Conservation (phyloP, 1,139 yeast genomes). For the Debaryomyces fabryi region DNA sequence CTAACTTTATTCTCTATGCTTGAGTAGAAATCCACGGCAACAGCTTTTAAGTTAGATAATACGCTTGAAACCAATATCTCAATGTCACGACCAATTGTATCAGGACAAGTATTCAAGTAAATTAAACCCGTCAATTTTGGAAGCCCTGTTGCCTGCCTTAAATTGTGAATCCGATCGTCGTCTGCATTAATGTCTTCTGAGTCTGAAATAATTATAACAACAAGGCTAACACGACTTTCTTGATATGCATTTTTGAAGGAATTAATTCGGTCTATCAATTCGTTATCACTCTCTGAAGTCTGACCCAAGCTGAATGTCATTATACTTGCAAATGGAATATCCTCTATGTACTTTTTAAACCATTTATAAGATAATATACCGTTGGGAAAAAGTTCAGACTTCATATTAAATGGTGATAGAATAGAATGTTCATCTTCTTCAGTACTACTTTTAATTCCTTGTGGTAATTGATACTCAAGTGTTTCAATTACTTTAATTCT, state of each 20-base stretch:
- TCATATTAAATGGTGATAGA: slow-evolving; percentile 40
- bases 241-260: slow-evolving; percentile 21
- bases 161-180: slow-evolving; percentile 24
- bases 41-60: slow-evolving; percentile 31
- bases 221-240: slow-evolving; percentile 26
- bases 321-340: slow-evolving; percentile 40
- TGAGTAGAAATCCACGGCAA: slow-evolving; percentile 40
- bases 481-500: slow-evolving; percentile 23
- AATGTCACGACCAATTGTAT: slow-evolving; percentile 26
- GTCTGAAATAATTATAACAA: slow-evolving; percentile 28
- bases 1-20: slow-evolving; percentile 35
- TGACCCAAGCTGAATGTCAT: slow-evolving; percentile 22
- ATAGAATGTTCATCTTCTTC: slow-evolving; percentile 27
- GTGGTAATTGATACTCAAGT: not conserved
- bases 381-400: slow-evolving; percentile 45
- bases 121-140: slow-evolving; percentile 35
- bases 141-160: slow-evolving; percentile 35
- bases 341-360: slow-evolving; percentile 37
- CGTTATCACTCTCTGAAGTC: slow-evolving; percentile 19
- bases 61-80: slow-evolving; percentile 34
- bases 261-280: slow-evolving; percentile 23
- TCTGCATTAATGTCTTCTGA: slow-evolving; percentile 14
- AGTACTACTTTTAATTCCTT: not conserved
- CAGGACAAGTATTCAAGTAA: slow-evolving; percentile 21
- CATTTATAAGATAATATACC: slow-evolving; percentile 42